Evolutionary conservation across 768 basidiomycete species (phyloP).

Genomic region (Trametes villosa): DNA sequence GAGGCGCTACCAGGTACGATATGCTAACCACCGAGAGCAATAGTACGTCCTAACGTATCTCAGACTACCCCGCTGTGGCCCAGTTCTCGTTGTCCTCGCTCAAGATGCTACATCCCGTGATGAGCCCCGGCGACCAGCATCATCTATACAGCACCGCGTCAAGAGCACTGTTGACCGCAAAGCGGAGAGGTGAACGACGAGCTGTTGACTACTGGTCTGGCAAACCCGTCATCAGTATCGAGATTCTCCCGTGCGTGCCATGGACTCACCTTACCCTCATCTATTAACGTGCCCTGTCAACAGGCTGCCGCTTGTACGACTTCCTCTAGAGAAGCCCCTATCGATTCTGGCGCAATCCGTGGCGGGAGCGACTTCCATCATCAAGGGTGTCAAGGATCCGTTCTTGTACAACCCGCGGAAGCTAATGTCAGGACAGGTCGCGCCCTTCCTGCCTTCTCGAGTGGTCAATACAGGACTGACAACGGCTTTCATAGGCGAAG

Average conservation of each 20-base stretch:
- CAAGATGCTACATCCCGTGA: slow-evolving; percentile 67
- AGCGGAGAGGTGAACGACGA: slow-evolving; percentile 74
- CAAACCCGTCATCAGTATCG: slow-evolving; percentile 76
- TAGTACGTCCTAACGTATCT: background rate
- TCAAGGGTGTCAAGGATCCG: slow-evolving; percentile 68
- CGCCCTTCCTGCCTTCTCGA: slow-evolving; percentile 17
- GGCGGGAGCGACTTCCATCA: slow-evolving; percentile 46
- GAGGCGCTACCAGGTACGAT: slow-evolving; percentile 83
- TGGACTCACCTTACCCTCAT: slow-evolving; percentile 17
- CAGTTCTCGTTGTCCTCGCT: slow-evolving; percentile 90
- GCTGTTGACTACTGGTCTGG: slow-evolving; percentile 88
- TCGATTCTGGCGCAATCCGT: slow-evolving; percentile 51
- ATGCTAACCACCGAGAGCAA: slow-evolving; percentile 23
- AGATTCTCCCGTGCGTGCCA: slow-evolving; percentile 69
- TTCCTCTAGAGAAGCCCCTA: slow-evolving; percentile 74
- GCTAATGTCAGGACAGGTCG: slow-evolving; percentile 59
- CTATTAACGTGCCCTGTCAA: background rate
- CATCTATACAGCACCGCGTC: slow-evolving; percentile 75
- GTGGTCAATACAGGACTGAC: background rate
- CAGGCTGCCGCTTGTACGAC: slow-evolving; percentile 72
- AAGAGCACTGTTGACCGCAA: slow-evolving; percentile 73
- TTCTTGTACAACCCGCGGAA: slow-evolving; percentile 93
- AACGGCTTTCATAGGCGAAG: slow-evolving; percentile 52
- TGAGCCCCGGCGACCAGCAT: slow-evolving; percentile 78
- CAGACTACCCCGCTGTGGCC: slow-evolving; percentile 85